Evolutionary conservation across 768 basidiomycete species (phyloP).

Genomic region (Auricularia auricula-judae): DNA sequence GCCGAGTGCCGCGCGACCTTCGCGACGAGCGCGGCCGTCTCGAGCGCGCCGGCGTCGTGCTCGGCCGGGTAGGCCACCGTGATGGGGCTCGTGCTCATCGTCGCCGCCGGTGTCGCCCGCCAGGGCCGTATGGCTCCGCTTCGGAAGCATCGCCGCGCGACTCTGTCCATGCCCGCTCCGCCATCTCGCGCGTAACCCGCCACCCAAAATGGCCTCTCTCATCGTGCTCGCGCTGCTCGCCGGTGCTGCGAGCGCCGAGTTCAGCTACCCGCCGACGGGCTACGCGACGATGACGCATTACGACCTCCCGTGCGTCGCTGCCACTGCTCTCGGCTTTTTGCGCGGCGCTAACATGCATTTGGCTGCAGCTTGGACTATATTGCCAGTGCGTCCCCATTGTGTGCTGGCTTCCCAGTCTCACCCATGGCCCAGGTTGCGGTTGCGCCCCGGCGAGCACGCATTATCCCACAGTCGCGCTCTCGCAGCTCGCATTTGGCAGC

Average conservation of each 20-base stretch:
- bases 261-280: conserved; percentile 50
- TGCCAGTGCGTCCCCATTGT: conserved; percentile 24
- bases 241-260: conserved; percentile 31
- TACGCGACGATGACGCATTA: conserved; percentile 76
- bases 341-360: background rate
- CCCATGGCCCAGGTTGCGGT: conserved; percentile 40
- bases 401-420: background rate
- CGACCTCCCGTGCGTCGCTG: conserved; percentile 23
- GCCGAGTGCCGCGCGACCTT: conserved; percentile 78
- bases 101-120: background rate
- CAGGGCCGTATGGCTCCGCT: background rate
- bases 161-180: no score
- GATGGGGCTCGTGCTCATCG: background rate
- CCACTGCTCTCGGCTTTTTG: conserved; percentile 13
- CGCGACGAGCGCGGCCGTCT: conserved; percentile 40
- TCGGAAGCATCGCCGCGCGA: no score
- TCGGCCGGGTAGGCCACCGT: conserved; percentile 46
- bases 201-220: background rate
- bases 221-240: background rate
- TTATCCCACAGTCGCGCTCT: conserved; percentile 73
- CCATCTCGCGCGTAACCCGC: no score
- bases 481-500: conserved; percentile 70
- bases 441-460: conserved; percentile 50
- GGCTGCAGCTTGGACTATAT: conserved; percentile 30
- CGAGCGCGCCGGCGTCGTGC: conserved; percentile 37